phyloP scores from a whole-genome alignment of 2,329 filamentous ascomycete species.

The Ophiocordyceps camponoti-floridani region DNA sequence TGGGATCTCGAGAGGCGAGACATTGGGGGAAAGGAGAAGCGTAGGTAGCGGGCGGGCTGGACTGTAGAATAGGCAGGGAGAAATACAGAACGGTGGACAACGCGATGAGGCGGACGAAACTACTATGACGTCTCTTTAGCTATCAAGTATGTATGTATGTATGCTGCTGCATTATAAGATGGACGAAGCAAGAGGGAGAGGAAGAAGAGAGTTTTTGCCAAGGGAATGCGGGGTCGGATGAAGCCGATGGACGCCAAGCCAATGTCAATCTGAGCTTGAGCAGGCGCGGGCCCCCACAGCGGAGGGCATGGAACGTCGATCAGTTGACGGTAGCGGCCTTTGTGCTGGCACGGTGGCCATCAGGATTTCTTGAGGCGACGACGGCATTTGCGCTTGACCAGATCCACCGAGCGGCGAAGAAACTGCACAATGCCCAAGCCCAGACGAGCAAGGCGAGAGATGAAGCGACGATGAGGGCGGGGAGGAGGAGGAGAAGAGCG shows the following conservation, averaged over 20 bases:
- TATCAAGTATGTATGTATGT: background rate
- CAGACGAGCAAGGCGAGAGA: constrained; percentile 46
- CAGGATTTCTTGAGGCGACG: constrained; percentile 3
- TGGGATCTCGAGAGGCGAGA: no score
- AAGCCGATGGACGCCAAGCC: background rate
- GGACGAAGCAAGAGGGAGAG: no score
- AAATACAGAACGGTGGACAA: background rate
- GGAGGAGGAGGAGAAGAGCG: constrained; percentile 49
- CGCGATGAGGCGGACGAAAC: no score
- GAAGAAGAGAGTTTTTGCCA: background rate
- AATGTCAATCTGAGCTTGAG: background rate
- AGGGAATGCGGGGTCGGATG: background rate
- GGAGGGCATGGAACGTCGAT: no score
- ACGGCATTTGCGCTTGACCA: constrained; percentile 17
- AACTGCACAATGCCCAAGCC: constrained; percentile 46
- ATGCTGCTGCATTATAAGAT: background rate
- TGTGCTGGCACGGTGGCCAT: background rate
- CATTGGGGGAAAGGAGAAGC: background rate
- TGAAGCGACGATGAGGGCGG: constrained; percentile 48
- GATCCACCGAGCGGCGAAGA: constrained; percentile 27
- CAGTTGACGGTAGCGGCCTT: no score
- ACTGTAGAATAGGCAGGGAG: background rate
- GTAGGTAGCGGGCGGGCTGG: background rate
- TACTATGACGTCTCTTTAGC: no score
- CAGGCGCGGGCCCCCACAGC: no score